phyloP scores from a whole-genome alignment of 169 alveolate genomes.

The Cyclospora cayetanensis region DNA sequence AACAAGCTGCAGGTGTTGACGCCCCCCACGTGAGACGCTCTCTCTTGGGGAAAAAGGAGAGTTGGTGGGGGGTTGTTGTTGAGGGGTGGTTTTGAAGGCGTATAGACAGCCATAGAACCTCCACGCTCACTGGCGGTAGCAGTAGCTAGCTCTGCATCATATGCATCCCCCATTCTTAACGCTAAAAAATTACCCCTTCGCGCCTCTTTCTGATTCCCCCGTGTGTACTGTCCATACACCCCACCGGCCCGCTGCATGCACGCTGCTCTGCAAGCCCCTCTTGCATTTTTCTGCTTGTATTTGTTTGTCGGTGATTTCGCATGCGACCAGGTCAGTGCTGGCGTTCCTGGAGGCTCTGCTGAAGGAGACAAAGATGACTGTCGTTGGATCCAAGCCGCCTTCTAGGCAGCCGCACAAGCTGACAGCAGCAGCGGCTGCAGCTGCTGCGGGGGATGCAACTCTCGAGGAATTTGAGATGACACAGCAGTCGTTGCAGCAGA shows the following conservation, averaged over 20 bases:
- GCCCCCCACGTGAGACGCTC: too few species aligned
- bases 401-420: conserved; percentile 19
- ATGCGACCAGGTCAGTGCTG: conserved; percentile 53
- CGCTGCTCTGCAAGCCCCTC: too few species aligned
- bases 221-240: conserved; percentile 59
- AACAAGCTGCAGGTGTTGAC: conserved; percentile 77
- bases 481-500: conserved; percentile 38
- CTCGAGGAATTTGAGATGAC: conserved; percentile 21
- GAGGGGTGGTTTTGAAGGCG: too few species aligned
- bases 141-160: too few species aligned
- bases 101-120: too few species aligned
- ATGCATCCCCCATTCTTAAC: too few species aligned
- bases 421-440: conserved; percentile 36
- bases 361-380: conserved; percentile 69
- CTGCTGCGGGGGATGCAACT: neutral
- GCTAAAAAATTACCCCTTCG: neutral
- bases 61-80: too few species aligned
- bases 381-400: conserved; percentile 60
- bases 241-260: too few species aligned
- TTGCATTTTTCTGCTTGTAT: neutral
- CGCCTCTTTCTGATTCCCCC: neutral
- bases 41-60: too few species aligned
- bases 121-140: too few species aligned
- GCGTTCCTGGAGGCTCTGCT: conserved; percentile 59
- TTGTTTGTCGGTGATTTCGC: neutral